Conservation (phyloP, 139 green algal genomes). For the Volvox reticuliferus region DNA sequence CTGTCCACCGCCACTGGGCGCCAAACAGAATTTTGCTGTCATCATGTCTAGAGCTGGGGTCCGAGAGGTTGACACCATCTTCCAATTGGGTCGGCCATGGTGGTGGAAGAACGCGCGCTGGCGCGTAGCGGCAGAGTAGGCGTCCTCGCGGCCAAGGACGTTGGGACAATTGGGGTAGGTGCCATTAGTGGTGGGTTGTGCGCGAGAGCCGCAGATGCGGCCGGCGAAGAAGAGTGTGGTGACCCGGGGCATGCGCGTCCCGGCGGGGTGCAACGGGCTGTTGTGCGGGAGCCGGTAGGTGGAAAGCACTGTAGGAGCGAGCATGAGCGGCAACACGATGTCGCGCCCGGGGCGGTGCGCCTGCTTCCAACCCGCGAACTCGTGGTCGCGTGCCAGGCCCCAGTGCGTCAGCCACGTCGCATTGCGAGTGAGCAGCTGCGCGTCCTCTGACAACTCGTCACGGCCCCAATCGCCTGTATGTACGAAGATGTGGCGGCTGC, state of each 20-base stretch:
- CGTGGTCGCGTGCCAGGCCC: constrained; percentile 54
- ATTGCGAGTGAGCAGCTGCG: neutral
- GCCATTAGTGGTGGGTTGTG: constrained; percentile 22
- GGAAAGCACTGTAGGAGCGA: constrained; percentile 4
- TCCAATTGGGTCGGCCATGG: constrained; percentile 40
- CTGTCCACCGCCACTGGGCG: constrained; percentile 51
- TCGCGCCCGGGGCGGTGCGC: constrained; percentile 49
- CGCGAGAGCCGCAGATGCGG: constrained; percentile 55
- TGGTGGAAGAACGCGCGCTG: constrained; percentile 44
- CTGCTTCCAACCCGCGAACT: constrained; percentile 30
- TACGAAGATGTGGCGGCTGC: constrained; percentile 49
- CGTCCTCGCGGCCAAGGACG: constrained; percentile 30
- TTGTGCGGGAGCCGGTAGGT: neutral
- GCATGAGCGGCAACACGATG: constrained; percentile 61
- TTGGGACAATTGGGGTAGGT: constrained; percentile 42
- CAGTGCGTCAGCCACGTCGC: constrained; percentile 50
- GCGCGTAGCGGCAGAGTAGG: constrained; percentile 38
- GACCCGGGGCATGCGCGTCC: neutral
- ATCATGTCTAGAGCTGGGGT: neutral
- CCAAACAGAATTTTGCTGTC: constrained; percentile 52
- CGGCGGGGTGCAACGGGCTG: constrained; percentile 26
- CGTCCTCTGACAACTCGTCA: constrained; percentile 42
- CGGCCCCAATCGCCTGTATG: constrained; percentile 50
- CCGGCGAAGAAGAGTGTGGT: constrained; percentile 57
- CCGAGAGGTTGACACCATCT: neutral